Evolutionary conservation across 2,329 filamentous ascomycete genomes (phyloP).

Genomic region (Cladosporium cucumerinum): DNA sequence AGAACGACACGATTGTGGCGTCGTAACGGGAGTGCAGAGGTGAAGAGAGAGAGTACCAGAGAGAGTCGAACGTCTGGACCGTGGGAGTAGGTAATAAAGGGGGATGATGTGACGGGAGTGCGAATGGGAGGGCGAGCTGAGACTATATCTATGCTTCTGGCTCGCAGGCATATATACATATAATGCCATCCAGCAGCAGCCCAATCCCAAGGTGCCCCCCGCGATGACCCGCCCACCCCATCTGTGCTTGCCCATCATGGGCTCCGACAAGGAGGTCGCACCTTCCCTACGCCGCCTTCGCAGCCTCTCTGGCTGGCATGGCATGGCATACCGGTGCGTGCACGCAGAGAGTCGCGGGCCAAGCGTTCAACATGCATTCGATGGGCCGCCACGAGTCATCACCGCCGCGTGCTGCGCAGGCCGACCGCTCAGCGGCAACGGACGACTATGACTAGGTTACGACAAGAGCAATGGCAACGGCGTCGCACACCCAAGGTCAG

Average conservation of each 20-base stretch:
- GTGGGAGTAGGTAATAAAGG: neutral
- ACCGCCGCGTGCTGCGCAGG: neutral
- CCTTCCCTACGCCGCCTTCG: slow-evolving; percentile 1
- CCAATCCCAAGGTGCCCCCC: neutral
- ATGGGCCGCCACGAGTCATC: slow-evolving; percentile 11
- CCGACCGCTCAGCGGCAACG: neutral
- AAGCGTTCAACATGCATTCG: slow-evolving; percentile 8
- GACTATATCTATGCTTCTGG: slow-evolving; percentile 16
- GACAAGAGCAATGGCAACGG: slow-evolving; percentile 7
- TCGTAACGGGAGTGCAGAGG: slow-evolving; percentile 1
- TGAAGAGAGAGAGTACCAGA: neutral
- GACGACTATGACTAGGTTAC: neutral
- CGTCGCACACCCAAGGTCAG: neutral
- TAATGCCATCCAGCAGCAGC: neutral
- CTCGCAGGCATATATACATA: neutral
- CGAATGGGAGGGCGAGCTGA: slow-evolving; percentile 13
- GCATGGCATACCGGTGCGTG: slow-evolving; percentile 4
- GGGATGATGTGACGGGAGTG: neutral
- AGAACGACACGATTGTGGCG: neutral
- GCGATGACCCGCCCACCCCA: slow-evolving; percentile 6
- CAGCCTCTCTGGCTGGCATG: neutral
- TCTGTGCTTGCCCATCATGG: slow-evolving; percentile 2
- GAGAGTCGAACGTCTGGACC: neutral
- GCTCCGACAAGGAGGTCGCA: slow-evolving; percentile 12
- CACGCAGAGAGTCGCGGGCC: slow-evolving; percentile 1